Evolutionary conservation across 2,329 filamentous ascomycete genomes (phyloP), one percentile per base, ranked within the genome.

Genomic region (Monilinia aucupariae): DNA sequence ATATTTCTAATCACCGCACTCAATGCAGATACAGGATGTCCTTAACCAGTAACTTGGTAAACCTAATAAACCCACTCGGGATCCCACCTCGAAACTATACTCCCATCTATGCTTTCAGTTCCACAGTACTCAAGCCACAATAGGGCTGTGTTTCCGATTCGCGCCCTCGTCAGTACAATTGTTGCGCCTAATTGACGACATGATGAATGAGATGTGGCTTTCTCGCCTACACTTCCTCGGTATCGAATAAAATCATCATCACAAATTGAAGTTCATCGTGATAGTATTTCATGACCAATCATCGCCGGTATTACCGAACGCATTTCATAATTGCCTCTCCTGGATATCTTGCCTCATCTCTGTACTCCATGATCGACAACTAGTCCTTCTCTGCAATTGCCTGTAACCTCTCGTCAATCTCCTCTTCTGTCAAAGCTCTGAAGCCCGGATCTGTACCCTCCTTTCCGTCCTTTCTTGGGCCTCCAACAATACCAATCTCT

Each of bases 341-440:
- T 65, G 62, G 61, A 67, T 66, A 67, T 66, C 63, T 62, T 66
- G 43, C 56, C 66, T 48, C 51, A 50, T 49, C 48, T 49, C 7
- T 62, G 52, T 56, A 61, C 25, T 62, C 47, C 47, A 27, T 64
- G 48, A 53, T 56, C 37, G 53, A 27, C 56, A 55, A 75, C 86
- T 84, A 99, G 79, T 99, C 94, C 85, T 97, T 97, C 83, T 99
- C 94, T 64, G 92, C 92, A 77, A 99, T 99, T 63, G 93, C 92
- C 79, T 97, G 92, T 80, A 99, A 85, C 78, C 94, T 86, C 79
- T 97, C 94, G 74, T 99, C 94, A 76, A 99, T 97, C 85, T 99
- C 93, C 43, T 97, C 92, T 78, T 97, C 93, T 37, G 90, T 96
- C 77, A 99, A 83, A 71, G 87, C 89, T 76, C 92, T 87, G 83